Conservation (phyloP, 441 rosid species). For the Populus hybrid region DNA sequence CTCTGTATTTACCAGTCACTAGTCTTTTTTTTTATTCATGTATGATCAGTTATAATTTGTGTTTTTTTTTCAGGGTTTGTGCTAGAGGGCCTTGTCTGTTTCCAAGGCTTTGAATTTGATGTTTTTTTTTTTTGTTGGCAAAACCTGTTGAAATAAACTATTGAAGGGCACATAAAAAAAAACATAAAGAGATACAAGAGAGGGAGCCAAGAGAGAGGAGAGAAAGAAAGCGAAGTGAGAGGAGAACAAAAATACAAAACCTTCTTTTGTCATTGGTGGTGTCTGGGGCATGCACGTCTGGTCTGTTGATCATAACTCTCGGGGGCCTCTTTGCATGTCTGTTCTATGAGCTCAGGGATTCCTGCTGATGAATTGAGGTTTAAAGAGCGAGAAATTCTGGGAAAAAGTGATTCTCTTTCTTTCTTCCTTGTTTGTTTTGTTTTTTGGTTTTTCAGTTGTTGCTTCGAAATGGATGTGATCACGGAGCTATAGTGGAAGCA, state of each 20-base stretch:
- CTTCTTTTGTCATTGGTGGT: constrained; percentile 15
- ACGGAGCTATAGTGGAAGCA: constrained; percentile 18
- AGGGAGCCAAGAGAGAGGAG: neutral
- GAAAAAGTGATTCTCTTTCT: constrained; percentile 16
- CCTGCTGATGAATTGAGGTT: constrained; percentile 21
- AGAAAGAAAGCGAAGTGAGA: constrained; percentile 4
- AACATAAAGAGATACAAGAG: neutral
- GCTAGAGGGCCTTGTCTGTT: constrained; percentile 14
- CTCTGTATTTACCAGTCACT: neutral
- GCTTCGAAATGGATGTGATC: constrained; percentile 29
- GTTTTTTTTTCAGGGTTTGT: neutral
- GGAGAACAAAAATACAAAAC: constrained; percentile 19
- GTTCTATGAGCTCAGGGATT: constrained; percentile 23
- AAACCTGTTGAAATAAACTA: neutral
- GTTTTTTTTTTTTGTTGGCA: neutral
- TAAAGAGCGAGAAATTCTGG: constrained; percentile 29
- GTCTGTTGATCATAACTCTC: constrained; percentile 36
- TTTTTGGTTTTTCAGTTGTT: neutral
- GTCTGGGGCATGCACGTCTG: constrained; percentile 32
- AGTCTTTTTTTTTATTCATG: neutral
- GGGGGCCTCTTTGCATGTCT: constrained; percentile 26
- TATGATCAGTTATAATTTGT: neutral
- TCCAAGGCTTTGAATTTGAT: constrained; percentile 15
- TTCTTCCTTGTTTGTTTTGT: neutral
- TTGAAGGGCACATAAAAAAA: neutral